A percentile compares a stretch with the other conserved stretches of the same genome.
Conservation (phyloP, 208 protist genomes). For the Phytomonas francai region DNA sequence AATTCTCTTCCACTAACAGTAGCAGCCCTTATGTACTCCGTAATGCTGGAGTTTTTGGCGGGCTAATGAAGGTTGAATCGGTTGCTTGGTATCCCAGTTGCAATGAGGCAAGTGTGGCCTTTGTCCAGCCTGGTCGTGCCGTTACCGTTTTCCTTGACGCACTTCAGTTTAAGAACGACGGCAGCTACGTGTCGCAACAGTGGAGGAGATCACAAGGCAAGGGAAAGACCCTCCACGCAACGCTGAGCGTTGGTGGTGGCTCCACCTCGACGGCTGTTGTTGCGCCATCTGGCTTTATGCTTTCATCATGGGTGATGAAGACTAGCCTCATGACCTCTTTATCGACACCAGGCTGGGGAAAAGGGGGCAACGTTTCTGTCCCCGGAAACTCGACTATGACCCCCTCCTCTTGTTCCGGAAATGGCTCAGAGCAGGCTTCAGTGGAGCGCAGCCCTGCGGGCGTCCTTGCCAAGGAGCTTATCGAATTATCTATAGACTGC, state of each 20-base stretch:
- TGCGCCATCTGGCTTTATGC: background rate
- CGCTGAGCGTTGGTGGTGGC: conserved; percentile 33
- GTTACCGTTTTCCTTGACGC: conserved; percentile 77
- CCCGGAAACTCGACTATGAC: conserved; percentile 12
- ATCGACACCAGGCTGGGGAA: conserved; percentile 16
- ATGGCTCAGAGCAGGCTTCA: background rate
- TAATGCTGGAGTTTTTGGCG: conserved; percentile 44
- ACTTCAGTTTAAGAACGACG: conserved; percentile 45
- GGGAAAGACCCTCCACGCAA: conserved; percentile 27
- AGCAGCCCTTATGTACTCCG: conserved; percentile 32
- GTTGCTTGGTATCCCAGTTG: conserved; percentile 69
- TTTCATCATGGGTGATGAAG: background rate
- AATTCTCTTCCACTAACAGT: background rate
- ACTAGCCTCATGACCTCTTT: conserved; percentile 10
- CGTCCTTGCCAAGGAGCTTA: conserved; percentile 34
- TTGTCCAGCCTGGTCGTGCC: conserved; percentile 52
- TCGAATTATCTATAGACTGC: conserved; percentile 69
- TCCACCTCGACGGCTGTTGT: conserved; percentile 40
- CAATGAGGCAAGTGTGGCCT: conserved; percentile 62
- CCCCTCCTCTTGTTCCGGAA: conserved; percentile 4
- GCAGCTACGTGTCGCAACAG: conserved; percentile 59
- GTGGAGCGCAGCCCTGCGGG: conserved; percentile 9
- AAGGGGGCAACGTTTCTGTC: conserved; percentile 15
- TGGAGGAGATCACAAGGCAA: conserved; percentile 45
- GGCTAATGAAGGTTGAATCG: conserved; percentile 59